These are phyloP conservation scores for Chlorella variabilis DNA, from an alignment of 163 green algal species.

Conservation along the genomic window DNA sequence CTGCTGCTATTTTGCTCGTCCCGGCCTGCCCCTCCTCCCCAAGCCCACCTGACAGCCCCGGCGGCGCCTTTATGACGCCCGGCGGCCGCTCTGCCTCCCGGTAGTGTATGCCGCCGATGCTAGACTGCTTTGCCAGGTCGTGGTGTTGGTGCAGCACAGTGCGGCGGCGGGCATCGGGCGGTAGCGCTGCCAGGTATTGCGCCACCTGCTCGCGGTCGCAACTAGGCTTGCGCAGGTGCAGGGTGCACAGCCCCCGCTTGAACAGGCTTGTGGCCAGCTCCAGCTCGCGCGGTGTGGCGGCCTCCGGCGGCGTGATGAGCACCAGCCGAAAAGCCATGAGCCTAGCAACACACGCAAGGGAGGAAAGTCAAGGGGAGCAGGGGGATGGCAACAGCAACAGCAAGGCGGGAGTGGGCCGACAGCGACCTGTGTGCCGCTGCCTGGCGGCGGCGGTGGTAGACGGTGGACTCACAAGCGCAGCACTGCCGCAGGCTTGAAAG, in stretches of 20 bases:
- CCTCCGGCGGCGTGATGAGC: slow-evolving; percentile 18
- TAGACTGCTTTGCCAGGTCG: neutral
- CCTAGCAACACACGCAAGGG: too few species aligned
- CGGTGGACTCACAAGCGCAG: too few species aligned
- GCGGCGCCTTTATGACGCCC: slow-evolving; percentile 16
- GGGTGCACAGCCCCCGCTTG: neutral
- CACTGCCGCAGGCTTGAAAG: too few species aligned
- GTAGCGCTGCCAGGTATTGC: neutral
- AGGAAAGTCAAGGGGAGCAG: too few species aligned
- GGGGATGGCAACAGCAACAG: too few species aligned
- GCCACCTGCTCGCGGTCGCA: neutral
- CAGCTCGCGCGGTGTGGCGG: neutral
- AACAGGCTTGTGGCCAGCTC: neutral
- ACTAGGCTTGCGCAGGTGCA: slow-evolving; percentile 26
- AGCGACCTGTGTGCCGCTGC: too few species aligned
- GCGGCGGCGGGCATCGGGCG: neutral
- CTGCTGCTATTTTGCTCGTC: too few species aligned
- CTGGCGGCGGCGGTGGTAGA: too few species aligned
- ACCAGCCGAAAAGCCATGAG: slow-evolving; percentile 24
- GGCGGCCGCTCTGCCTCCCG: slow-evolving; percentile 9
- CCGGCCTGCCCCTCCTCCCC: too few species aligned
- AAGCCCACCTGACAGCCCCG: neutral
- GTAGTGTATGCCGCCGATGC: slow-evolving; percentile 36
- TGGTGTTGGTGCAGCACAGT: slow-evolving; percentile 30
- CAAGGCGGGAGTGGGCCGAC: too few species aligned